Percentiles rank a stretch among this genome's conserved stretches.
These are phyloP conservation scores for Trichoderma asperellum DNA, from an alignment of 2,329 filamentous ascomycete genomes.

Conservation along the genomic window DNA sequence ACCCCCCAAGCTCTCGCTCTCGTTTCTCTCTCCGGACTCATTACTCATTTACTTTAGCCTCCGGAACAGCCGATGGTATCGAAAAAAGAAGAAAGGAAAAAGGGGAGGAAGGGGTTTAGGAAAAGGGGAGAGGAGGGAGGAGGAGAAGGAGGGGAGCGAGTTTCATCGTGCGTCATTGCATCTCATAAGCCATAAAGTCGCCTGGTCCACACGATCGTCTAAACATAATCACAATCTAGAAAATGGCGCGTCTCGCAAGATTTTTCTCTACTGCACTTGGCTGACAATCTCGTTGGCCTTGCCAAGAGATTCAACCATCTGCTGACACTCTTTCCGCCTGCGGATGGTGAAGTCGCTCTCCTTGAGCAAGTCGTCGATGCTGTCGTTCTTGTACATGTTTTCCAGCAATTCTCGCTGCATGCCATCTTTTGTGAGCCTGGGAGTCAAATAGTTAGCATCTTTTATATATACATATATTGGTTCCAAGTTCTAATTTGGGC, in stretches of 20 bases:
- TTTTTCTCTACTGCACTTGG: conserved; percentile 61
- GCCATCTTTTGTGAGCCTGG: conserved; percentile 90
- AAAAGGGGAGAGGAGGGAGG: conserved; percentile 11
- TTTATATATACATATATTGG: too few relatives aligned
- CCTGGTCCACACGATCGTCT: conserved; percentile 12
- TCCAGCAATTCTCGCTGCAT: conserved; percentile 97
- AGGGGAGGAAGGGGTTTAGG: not conserved
- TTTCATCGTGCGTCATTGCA: conserved; percentile 26
- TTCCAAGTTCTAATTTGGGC: not conserved
- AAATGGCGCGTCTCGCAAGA: not conserved
- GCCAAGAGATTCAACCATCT: conserved; percentile 94
- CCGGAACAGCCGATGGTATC: conserved; percentile 44
- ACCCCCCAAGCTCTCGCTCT: conserved; percentile 25
- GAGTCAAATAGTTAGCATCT: not conserved
- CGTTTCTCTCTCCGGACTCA: conserved; percentile 35
- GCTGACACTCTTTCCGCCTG: conserved; percentile 95
- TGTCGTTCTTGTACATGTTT: conserved; percentile 92
- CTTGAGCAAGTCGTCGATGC: conserved; percentile 92
- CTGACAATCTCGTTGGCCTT: conserved; percentile 96
- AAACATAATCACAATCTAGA: conserved; percentile 26
- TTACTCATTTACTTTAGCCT: conserved; percentile 45
- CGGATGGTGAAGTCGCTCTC: conserved; percentile 97
- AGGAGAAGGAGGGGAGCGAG: conserved; percentile 4
- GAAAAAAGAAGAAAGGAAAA: conserved; percentile 38
- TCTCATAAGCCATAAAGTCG: conserved; percentile 26